These are phyloP conservation scores for Agapanthus africanus DNA, from an alignment of 106 monocot species.

Conservation along the genomic window DNA sequence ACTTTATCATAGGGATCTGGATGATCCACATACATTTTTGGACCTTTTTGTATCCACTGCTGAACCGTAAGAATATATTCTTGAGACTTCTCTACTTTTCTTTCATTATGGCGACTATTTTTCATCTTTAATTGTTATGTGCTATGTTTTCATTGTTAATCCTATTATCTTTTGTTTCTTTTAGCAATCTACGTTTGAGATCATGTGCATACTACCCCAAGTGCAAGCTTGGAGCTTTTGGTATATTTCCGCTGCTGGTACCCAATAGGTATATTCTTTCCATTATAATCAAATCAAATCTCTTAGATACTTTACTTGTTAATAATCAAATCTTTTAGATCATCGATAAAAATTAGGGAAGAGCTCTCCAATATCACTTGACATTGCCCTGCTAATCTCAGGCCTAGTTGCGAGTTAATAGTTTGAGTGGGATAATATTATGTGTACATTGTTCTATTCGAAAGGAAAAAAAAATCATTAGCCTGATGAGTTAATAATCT, in stretches of 20 bases:
- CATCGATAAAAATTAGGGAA: no score
- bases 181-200: slow-evolving; percentile 55
- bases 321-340: not conserved
- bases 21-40: slow-evolving; percentile 94
- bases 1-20: slow-evolving; percentile 52
- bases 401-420: not conserved
- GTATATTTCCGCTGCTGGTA: slow-evolving; percentile 48
- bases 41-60: slow-evolving; percentile 76
- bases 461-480: not conserved
- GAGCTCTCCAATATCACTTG: not conserved
- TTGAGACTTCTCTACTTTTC: not conserved
- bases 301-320: not conserved
- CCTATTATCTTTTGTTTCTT: slow-evolving; percentile 10
- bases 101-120: not conserved
- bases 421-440: not conserved
- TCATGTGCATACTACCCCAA: slow-evolving; percentile 79
- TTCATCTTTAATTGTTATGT: not conserved
- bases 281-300: not conserved
- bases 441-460: not conserved
- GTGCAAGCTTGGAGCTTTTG: slow-evolving; percentile 72
- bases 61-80: slow-evolving; percentile 48
- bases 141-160: not conserved
- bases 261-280: slow-evolving; percentile 39
- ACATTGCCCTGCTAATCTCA: not conserved
- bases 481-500: not conserved